These are phyloP conservation scores for Phoma sp. DNA, from an alignment of 2,329 filamentous ascomycete genomes.

Conservation along the genomic window DNA sequence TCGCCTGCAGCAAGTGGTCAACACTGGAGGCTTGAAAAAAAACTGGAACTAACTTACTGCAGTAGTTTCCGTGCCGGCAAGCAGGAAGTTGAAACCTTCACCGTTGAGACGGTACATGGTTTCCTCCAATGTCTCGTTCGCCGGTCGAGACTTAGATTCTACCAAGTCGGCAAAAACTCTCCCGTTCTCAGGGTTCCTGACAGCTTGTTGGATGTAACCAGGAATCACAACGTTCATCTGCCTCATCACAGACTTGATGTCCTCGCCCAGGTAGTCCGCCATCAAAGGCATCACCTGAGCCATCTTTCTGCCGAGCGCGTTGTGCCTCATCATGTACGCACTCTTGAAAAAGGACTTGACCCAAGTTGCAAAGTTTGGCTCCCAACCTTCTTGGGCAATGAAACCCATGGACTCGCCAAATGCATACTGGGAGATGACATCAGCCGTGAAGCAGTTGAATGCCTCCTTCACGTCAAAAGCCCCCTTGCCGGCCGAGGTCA, in stretches of 20 bases:
- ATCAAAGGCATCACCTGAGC: constrained; percentile 34
- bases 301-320: constrained; percentile 29
- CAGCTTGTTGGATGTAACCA: constrained; percentile 29
- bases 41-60: constrained; percentile 21
- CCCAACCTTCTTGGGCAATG: constrained; percentile 36
- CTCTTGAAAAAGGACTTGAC: constrained; percentile 35
- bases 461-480: constrained; percentile 36
- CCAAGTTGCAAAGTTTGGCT: constrained; percentile 37
- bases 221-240: constrained; percentile 37
- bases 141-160: constrained; percentile 26
- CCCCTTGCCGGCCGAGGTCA: constrained; percentile 28
- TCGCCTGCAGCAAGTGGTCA: constrained; percentile 19
- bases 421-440: constrained; percentile 35
- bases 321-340: constrained; percentile 39
- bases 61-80: constrained; percentile 36
- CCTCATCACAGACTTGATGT: constrained; percentile 33
- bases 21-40: background rate
- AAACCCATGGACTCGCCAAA: constrained; percentile 38
- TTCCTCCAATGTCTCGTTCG: constrained; percentile 27
- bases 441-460: constrained; percentile 36
- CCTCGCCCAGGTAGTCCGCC: constrained; percentile 36
- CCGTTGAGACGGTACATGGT: constrained; percentile 27
- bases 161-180: constrained; percentile 33
- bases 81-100: constrained; percentile 35
- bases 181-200: constrained; percentile 33